Base-by-base conservation (phyloP, 805 yeast genomes). In the Teunomyces funiuensis region DNA sequence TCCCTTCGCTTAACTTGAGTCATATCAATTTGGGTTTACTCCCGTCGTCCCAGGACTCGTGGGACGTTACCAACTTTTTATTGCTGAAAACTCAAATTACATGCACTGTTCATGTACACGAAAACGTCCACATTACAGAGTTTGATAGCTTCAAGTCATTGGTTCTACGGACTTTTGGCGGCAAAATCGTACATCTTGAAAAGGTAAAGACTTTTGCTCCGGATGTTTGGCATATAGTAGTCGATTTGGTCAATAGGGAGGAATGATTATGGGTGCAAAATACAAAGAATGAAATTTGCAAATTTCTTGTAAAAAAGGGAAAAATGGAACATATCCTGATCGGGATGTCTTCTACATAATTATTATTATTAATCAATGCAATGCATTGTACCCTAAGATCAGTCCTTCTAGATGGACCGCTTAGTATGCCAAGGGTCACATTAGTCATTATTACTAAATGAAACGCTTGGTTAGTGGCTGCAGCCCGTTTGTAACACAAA, bases 191-290 rank as follows among this genome's bases (percentile, higher is more conserved):
- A 1, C 81, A 78, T 45, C 45, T 82, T 7, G 88, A 85, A 47
- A 76, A 68, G 49, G 85, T 88, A 41, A 88, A 88, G 63, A 85
- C 91, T 0, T 88, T 82, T 70, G 95, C 96, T 0, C 96, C 96
- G 0, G 91, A 84, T 37, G 80, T 88, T 2, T 83, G 86, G 83
- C 96, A 88, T 51, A 65, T 85, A 2, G 85, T 86, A 4, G 46
- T 61, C 13, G 73, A 67, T 19, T 36, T 30, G 10, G 18, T n/a
- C 10, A 22, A 22, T 8, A 3, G 11, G 25, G 25, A 5, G 7
- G 7, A 7, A 22, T 22, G 10, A 22, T 5, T n/a, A n/a, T 22
- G 25, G 25, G 25, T 22, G 25, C 25, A 22, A 22, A 22, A n/a
- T n/a, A n/a, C n/a, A n/a, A n/a, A n/a, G n/a, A n/a, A n/a, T n/a